Evolutionary conservation across 768 basidiomycete species (phyloP).

Genomic region (Coprinopsis sp.): DNA sequence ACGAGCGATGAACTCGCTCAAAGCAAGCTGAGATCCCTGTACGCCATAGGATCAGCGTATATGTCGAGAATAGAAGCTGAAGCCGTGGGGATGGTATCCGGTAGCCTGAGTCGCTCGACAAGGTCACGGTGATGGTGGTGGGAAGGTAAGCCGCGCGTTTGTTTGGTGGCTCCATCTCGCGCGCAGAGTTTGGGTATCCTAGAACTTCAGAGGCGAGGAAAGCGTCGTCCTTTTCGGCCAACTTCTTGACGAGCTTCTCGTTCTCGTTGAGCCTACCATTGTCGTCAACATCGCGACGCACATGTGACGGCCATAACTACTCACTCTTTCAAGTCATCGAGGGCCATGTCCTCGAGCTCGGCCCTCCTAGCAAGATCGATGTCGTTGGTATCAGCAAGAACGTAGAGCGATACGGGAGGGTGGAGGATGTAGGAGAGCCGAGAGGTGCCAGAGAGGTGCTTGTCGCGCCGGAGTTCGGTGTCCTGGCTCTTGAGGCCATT

Average conservation of each 20-base stretch:
- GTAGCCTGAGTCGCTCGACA: too few species aligned
- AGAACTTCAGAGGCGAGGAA: slow-evolving; percentile 96
- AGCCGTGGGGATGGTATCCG: too few species aligned
- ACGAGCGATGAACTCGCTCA: too few species aligned
- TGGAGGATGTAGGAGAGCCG: slow-evolving; percentile 96
- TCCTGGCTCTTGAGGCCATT: slow-evolving; percentile 99
- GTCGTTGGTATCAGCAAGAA: slow-evolving; percentile 98
- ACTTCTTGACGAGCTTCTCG: slow-evolving; percentile 99
- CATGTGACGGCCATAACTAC: slow-evolving; percentile 15
- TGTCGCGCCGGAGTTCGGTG: slow-evolving; percentile 98
- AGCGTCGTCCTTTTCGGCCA: slow-evolving; percentile 99
- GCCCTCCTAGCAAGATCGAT: slow-evolving; percentile 99
- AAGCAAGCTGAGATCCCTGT: too few species aligned
- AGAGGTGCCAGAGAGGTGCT: slow-evolving; percentile 99
- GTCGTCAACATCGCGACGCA: background rate
- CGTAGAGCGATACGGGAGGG: slow-evolving; percentile 98
- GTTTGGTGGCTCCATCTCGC: too few species aligned
- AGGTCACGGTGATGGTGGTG: too few species aligned
- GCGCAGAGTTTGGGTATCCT: too few species aligned
- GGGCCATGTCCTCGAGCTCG: slow-evolving; percentile 98
- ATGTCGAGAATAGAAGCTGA: too few species aligned
- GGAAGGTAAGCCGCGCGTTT: too few species aligned
- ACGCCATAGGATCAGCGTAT: too few species aligned
- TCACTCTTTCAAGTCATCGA: slow-evolving; percentile 98
- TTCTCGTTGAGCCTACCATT: slow-evolving; percentile 92